A percentile compares a stretch with the other conserved stretches of the same genome.
phyloP scores from a whole-genome alignment of 257 asterid genomes.

The Scutellaria galericulata region DNA sequence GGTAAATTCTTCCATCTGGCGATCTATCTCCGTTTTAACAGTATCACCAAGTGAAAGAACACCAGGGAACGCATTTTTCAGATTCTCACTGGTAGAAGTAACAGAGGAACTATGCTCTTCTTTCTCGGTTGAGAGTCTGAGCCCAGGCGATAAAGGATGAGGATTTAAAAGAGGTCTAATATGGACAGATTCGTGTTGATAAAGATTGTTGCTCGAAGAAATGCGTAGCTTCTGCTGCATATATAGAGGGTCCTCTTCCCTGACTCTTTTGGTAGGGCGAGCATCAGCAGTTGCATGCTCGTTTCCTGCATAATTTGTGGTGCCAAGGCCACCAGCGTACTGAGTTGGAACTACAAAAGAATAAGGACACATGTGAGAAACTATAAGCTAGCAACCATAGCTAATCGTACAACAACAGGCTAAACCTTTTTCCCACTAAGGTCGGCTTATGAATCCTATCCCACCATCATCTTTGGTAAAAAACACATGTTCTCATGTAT shows the following conservation, averaged over 20 bases:
- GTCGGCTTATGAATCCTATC: no score
- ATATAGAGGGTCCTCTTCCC: slow-evolving; percentile 45
- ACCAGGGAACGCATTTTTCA: slow-evolving; percentile 36
- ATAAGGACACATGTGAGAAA: background rate
- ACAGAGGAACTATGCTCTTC: slow-evolving; percentile 47
- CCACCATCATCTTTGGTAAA: no score
- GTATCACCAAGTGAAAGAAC: slow-evolving; percentile 40
- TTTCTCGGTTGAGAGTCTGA: slow-evolving; percentile 52
- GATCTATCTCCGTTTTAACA: slow-evolving; percentile 48
- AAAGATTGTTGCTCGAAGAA: slow-evolving; percentile 42
- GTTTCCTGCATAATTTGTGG: slow-evolving; percentile 38
- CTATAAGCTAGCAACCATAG: background rate
- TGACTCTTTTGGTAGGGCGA: slow-evolving; percentile 49
- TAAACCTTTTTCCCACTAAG: no score
- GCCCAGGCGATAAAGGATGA: slow-evolving; percentile 56
- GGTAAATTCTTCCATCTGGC: slow-evolving; percentile 55
- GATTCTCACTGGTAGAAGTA: slow-evolving; percentile 47
- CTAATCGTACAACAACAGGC: background rate
- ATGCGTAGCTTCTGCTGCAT: slow-evolving; percentile 48
- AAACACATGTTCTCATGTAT: no score
- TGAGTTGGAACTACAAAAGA: slow-evolving; percentile 49
- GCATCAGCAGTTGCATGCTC: slow-evolving; percentile 41
- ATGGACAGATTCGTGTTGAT: slow-evolving; percentile 42
- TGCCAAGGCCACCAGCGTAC: slow-evolving; percentile 39
- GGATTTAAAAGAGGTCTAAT: slow-evolving; percentile 45